phyloP scores from a whole-genome alignment of 495 filamentous ascomycete genomes.

The Annulohypoxylon stygium region DNA sequence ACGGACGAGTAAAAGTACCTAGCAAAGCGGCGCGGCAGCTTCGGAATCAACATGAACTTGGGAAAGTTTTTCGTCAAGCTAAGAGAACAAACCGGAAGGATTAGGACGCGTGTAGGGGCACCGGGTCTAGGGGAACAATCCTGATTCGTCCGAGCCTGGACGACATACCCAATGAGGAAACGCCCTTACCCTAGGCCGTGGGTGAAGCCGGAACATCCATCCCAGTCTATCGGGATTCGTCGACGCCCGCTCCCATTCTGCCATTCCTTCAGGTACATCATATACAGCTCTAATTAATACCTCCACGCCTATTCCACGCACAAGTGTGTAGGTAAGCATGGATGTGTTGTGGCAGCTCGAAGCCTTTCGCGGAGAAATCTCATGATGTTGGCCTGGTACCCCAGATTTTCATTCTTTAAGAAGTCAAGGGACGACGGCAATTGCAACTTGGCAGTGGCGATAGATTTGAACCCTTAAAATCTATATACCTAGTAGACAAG shows the following conservation, averaged over 20 bases:
- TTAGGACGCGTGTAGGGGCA: conserved; percentile 35
- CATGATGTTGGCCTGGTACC: conserved; percentile 37
- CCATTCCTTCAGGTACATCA: conserved; percentile 23
- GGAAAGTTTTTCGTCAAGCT: conserved; percentile 26
- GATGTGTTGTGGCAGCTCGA: conserved; percentile 11
- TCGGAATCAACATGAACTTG: conserved; percentile 31
- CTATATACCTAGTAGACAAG: neutral
- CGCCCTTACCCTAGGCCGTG: conserved; percentile 22
- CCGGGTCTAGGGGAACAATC: conserved; percentile 10
- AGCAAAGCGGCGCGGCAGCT: conserved; percentile 25
- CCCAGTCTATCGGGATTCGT: conserved; percentile 45
- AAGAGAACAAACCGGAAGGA: conserved; percentile 42
- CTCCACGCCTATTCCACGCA: neutral
- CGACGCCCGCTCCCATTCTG: conserved; percentile 5
- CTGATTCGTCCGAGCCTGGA: conserved; percentile 32
- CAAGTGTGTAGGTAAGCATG: conserved; percentile 12
- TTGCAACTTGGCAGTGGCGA: conserved; percentile 43
- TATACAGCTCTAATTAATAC: conserved; percentile 20
- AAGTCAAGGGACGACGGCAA: conserved; percentile 33
- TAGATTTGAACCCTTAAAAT: conserved; percentile 3
- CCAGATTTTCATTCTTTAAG: conserved; percentile 25
- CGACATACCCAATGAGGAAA: conserved; percentile 39
- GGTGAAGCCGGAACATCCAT: conserved; percentile 46
- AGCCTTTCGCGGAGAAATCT: conserved; percentile 36
- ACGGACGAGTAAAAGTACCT: conserved; percentile 3